phyloP scores from a whole-genome alignment of 768 basidiomycete species.

The Kwoniella botswanensis region DNA sequence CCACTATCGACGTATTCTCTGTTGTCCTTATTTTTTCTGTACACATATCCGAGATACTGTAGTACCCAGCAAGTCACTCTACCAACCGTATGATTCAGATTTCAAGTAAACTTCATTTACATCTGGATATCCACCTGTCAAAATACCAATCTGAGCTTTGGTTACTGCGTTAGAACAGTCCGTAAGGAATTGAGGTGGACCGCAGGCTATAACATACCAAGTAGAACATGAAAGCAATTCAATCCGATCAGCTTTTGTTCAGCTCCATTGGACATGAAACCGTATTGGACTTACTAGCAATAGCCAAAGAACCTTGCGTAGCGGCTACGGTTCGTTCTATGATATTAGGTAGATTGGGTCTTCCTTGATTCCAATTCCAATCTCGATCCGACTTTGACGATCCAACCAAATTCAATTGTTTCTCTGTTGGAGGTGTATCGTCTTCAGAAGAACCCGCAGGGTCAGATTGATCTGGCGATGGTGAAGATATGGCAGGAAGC shows the following conservation, averaged over 20 bases:
- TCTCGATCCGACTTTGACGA: not conserved
- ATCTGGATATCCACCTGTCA: conserved; percentile 1
- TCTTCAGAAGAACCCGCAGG: not conserved
- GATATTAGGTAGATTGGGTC: not conserved
- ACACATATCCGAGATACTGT: not conserved
- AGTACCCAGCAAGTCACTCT: not conserved
- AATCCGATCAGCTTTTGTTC: not conserved
- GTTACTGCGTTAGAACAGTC: conserved; percentile 11
- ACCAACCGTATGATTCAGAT: conserved; percentile 11
- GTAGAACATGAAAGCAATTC: too few relatives aligned
- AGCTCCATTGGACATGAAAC: not conserved
- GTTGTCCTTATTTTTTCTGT: not conserved
- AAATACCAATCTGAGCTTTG: conserved; percentile 9
- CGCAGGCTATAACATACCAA: not conserved
- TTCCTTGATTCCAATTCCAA: not conserved
- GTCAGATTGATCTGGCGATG: not conserved
- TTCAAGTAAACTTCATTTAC: conserved; percentile 3
- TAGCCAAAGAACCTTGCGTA: conserved; percentile 1
- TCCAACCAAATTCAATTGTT: not conserved
- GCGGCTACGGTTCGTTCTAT: not conserved
- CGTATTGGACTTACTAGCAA: conserved; percentile 1
- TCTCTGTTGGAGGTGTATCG: conserved; percentile 4
- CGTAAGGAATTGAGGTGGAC: conserved; percentile 5
- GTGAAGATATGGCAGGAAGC: not conserved
- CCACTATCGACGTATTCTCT: not conserved